Percentiles rank a stretch among this genome's conserved stretches.
These are phyloP conservation scores for Trichoderma sp. DNA, from an alignment of 2,329 filamentous ascomycete genomes.

Conservation along the genomic window DNA sequence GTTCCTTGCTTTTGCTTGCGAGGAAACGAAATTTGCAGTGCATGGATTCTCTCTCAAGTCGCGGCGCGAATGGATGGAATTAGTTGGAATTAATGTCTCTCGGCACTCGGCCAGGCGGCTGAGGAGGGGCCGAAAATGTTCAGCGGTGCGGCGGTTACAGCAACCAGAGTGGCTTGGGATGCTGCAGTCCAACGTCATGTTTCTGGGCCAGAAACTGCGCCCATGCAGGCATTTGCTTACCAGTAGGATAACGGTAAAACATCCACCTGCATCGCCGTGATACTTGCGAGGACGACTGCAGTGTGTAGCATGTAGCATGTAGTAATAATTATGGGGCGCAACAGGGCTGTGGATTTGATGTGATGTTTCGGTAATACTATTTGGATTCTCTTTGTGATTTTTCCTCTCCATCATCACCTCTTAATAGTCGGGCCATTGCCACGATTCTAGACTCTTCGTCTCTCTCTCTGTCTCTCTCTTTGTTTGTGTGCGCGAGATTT, in stretches of 20 bases:
- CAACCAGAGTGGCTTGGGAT: not conserved
- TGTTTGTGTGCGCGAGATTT: not conserved
- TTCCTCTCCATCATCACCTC: not conserved
- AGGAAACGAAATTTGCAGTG: not conserved
- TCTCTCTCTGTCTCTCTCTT: not conserved
- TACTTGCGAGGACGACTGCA: not conserved
- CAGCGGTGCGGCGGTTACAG: not conserved
- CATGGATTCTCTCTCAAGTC: not conserved
- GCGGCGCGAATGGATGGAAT: not conserved
- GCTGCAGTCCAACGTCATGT: conserved; percentile 14
- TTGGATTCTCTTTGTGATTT: not conserved
- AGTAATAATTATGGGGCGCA: conserved; percentile 5
- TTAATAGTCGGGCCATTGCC: not conserved
- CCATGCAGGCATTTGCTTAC: not conserved
- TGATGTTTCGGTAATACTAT: not conserved
- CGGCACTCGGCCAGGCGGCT: not conserved
- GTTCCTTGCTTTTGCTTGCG: not conserved
- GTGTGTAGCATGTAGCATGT: not conserved
- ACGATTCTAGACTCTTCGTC: not conserved
- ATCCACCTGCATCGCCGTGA: not conserved
- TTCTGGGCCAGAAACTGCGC: not conserved
- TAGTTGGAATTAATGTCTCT: not conserved
- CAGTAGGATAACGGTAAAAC: not conserved
- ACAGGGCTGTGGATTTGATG: not conserved
- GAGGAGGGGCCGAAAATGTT: not conserved